Conservation (phyloP, 768 basidiomycete species). For the Phylloporus scabripes region DNA sequence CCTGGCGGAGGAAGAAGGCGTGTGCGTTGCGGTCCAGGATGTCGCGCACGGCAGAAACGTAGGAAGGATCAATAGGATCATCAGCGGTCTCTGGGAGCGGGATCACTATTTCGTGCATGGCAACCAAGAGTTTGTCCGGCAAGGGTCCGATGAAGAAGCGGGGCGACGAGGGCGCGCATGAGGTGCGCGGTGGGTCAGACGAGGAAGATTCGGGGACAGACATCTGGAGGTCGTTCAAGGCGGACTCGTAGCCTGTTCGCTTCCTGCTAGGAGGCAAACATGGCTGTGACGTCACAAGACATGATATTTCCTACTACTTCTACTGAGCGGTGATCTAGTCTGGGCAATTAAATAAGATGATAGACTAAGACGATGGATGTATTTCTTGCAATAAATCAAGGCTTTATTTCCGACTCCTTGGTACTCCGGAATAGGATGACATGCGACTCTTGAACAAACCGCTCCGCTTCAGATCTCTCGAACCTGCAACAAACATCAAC, state of each 20-base stretch:
- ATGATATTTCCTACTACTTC: background rate
- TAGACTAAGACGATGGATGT: conserved; percentile 2
- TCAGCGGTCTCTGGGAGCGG: conserved; percentile 24
- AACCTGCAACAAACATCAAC: conserved; percentile 41
- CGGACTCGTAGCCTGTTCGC: background rate
- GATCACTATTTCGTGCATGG: conserved; percentile 29
- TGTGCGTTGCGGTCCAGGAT: conserved; percentile 55
- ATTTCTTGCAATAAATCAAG: conserved; percentile 12
- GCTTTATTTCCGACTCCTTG: conserved; percentile 23
- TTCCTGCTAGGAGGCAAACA: background rate
- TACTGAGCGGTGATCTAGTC: conserved; percentile 21
- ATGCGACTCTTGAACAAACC: conserved; percentile 60
- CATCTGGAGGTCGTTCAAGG: conserved; percentile 8
- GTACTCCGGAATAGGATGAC: conserved; percentile 39
- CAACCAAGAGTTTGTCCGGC: conserved; percentile 53
- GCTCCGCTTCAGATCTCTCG: conserved; percentile 59
- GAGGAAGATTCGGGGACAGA: conserved; percentile 4
- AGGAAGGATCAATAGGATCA: conserved; percentile 31
- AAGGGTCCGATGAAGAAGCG: conserved; percentile 75
- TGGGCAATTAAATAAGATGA: conserved; percentile 9
- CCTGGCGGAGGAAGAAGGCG: conserved; percentile 56
- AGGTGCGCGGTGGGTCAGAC: background rate
- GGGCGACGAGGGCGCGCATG: background rate
- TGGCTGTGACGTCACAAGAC: conserved; percentile 25
- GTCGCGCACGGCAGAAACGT: conserved; percentile 30